phyloP scores from a whole-genome alignment of 345 rosid species.

The Raphanus sativus region DNA sequence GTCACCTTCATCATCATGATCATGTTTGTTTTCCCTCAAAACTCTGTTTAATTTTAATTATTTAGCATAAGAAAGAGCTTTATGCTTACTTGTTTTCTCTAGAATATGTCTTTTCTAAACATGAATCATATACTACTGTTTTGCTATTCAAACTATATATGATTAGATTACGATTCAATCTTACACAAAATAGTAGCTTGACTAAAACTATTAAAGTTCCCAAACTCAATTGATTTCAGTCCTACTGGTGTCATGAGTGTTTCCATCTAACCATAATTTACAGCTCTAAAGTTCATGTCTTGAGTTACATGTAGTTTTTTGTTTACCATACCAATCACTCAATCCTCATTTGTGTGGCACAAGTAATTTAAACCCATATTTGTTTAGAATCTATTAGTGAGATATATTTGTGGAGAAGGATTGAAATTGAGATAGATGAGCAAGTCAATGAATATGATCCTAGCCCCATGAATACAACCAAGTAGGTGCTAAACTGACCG shows the following conservation, averaged over 20 bases:
- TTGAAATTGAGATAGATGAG: not conserved
- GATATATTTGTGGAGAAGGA: not conserved
- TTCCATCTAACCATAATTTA: not conserved
- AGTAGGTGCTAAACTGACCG: not conserved
- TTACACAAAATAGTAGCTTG: not conserved
- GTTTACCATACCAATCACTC: not conserved
- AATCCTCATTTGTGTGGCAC: not conserved
- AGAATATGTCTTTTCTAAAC: constrained; percentile 35
- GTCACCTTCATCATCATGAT: constrained; percentile 62
- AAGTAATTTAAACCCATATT: not conserved
- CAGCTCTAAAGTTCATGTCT: not conserved
- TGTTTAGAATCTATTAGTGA: not conserved
- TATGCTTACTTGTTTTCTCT: constrained; percentile 38
- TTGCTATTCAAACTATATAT: constrained; percentile 18
- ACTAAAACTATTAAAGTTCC: not conserved
- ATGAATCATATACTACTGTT: constrained; percentile 17
- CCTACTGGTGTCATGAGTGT: not conserved
- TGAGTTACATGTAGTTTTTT: not conserved
- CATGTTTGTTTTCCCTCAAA: constrained; percentile 31
- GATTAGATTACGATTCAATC: not conserved
- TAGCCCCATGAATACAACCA: not conserved
- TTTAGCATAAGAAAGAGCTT: constrained; percentile 8
- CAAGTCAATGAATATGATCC: not conserved
- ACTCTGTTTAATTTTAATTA: not conserved
- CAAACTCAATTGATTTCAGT: not conserved